Base-by-base conservation (phyloP, 306 rosid genomes). In the Carpinus viminea region DNA sequence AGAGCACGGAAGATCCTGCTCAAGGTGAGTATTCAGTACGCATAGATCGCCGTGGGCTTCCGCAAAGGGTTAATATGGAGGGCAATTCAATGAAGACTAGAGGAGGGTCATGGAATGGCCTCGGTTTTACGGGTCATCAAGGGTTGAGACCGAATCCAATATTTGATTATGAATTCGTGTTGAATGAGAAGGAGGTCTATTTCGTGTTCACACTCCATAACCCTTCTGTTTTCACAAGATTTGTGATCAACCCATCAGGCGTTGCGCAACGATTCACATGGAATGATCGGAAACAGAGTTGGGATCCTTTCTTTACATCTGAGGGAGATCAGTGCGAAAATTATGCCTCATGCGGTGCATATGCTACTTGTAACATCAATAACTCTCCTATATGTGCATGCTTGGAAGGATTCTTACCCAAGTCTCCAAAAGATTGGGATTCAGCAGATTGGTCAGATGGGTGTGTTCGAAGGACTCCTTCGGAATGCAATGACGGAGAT, bases 1-100 rank as follows among this genome's bases (percentile, higher is more conserved):
- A 61, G 79, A 80, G 57, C 65, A 17, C 80, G 9, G 41, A 76
- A 3, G 92, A 90, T 10, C 88, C 90, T 18, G 80, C 90, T 38
- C 86, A 82, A 0, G 89, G 83, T 34, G 61, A 43, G 2, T 76
- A 73, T 61, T 34, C 82, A 4, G 0, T 60, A 4, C 12, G 24
- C 20, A 12, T 64, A 34, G 46, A 34, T 34, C 21, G 0, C 13
- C 47, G 13, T 16, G 71, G 71, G 71, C 26, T 66, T 66, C 50
- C 71, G 2, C 71, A 65, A 8, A 0, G 8, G 26, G 71, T 65
- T 36, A 2, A 12, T 61, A 61, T 61, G 68, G 2, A 28, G 8
- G 68, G 68, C 10, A 8, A 26, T 28, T 7, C 41, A 5, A 61
- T 12, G 4, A 61, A 0, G 41, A 12, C n/a, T 4, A 79, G 80